A percentile compares a stretch with the other conserved stretches of the same genome.
These are phyloP conservation scores for Brettanomyces bruxellensis DNA, from an alignment of 805 yeast species.

Conservation along the genomic window DNA sequence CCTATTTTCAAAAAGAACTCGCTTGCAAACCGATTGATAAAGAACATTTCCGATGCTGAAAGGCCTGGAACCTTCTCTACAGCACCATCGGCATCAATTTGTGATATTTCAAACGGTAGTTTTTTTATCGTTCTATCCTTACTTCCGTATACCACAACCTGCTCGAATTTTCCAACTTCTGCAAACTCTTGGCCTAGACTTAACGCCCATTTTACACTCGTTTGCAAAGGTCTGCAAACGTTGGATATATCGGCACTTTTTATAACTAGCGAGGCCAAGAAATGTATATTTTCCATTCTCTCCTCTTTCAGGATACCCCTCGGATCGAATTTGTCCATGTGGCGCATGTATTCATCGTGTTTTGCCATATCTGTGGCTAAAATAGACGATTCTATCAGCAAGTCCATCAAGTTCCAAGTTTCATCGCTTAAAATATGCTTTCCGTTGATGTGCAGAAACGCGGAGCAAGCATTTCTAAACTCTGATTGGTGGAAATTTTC, in stretches of 20 bases:
- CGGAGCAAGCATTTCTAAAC: constrained; percentile 34
- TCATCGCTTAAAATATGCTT: neutral
- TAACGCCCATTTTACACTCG: constrained; percentile 81
- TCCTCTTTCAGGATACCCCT: constrained; percentile 15
- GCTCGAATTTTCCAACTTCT: constrained; percentile 51
- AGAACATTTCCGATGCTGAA: constrained; percentile 70
- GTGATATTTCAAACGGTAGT: constrained; percentile 6
- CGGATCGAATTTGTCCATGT: constrained; percentile 26
- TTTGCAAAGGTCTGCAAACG: constrained; percentile 69
- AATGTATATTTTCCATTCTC: constrained; percentile 20
- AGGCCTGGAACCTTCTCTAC: constrained; percentile 39
- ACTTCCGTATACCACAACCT: constrained; percentile 15
- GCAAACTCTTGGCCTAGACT: constrained; percentile 70
- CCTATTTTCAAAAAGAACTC: constrained; percentile 63
- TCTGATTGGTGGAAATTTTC: constrained; percentile 76
- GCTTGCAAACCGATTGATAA: constrained; percentile 73
- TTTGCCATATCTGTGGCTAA: constrained; percentile 89
- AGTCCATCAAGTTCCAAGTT: constrained; percentile 22
- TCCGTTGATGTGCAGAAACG: constrained; percentile 7
- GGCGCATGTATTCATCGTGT: constrained; percentile 63
- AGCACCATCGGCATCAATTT: constrained; percentile 32
- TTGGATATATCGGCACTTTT: constrained; percentile 96
- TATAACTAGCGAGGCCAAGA: constrained; percentile 61
- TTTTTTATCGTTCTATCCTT: constrained; percentile 32
- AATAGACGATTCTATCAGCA: constrained; percentile 26